Conservation (phyloP, 257 asterid species). For the Catharanthus roseus region DNA sequence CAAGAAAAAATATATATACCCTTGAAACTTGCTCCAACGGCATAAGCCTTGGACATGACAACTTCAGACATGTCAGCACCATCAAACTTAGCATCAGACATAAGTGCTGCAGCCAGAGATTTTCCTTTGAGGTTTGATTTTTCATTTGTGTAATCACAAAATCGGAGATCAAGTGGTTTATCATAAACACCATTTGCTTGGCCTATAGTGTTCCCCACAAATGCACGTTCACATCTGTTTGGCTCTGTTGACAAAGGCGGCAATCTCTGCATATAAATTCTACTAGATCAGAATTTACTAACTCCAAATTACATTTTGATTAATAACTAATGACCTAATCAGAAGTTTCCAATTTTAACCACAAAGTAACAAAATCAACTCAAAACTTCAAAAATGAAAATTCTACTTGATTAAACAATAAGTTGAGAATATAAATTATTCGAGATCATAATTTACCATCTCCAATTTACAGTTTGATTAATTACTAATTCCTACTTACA, state of each 20-base stretch:
- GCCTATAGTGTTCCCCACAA: conserved; percentile 85
- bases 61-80: conserved; percentile 97
- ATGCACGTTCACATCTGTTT: conserved; percentile 84
- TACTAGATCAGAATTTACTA: conserved; percentile 13
- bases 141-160: conserved; percentile 85
- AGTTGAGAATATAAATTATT: too few species aligned
- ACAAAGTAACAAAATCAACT: too few species aligned
- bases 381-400: too few species aligned
- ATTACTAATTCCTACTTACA: too few species aligned
- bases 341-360: too few species aligned
- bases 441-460: too few species aligned
- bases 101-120: conserved; percentile 84
- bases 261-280: conserved; percentile 54
- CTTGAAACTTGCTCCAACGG: conserved; percentile 90
- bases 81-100: conserved; percentile 95
- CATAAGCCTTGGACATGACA: conserved; percentile 94
- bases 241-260: conserved; percentile 93
- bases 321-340: too few species aligned
- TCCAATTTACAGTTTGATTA: too few species aligned
- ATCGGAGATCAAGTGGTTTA: conserved; percentile 92
- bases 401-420: too few species aligned
- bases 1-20: conserved; percentile 29
- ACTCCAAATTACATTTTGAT: too few species aligned
- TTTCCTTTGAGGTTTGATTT: conserved; percentile 91
- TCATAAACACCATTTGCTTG: conserved; percentile 99